Evolutionary conservation across 345 rosid genomes (phyloP), one percentile per base, ranked within the genome.

Genomic region (Cardamine occulta): DNA sequence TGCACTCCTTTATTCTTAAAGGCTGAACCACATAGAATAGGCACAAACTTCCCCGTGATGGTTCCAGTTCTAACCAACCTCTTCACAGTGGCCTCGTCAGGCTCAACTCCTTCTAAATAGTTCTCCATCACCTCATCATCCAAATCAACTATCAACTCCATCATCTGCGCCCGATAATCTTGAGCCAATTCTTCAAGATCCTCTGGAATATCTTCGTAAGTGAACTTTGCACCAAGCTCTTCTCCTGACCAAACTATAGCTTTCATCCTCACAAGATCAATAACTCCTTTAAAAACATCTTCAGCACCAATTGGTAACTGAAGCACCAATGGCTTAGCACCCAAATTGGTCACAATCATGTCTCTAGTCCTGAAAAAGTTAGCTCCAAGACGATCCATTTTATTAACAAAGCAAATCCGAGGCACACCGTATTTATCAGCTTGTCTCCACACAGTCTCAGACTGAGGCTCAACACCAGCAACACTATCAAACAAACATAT

Each of bases 391-490:
- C 97, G 95, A 66, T 94, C 99, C 99, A 94, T 94, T 76, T 94
- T 94, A 64, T 94, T 91, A 18, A 94, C 89, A 77, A 94, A 94
- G 85, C 97, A 94, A 74, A 94, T 94, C 82, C 99, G 75, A 6
- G 99, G 99, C 26, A 94, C 97, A 12, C 99, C 99, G 66, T 94
- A 94, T 66, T 83, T 94, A 81, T 94, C 99, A 80, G 99, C 99
- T 80, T 94, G 97, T 83, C 97, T 90, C 99, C 99, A 94, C 55
- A 94, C 99, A 35, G 99, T 94, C 79, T 94, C 99, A 1, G 97
- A 94, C 85, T 94, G 99, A 24, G 99, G 99, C 80, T 94, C 99
- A 53, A 94, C 99, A 7, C 99, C 97, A 73, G 97, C 99, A 77
- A 94, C 99, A 81, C 99, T 94, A 76, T 94, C 99, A 26, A 94